A percentile compares a stretch with the other conserved stretches of the same genome.
Evolutionary conservation across 2,329 filamentous ascomycete species (phyloP).

Genomic region (Penicillium concentricum): DNA sequence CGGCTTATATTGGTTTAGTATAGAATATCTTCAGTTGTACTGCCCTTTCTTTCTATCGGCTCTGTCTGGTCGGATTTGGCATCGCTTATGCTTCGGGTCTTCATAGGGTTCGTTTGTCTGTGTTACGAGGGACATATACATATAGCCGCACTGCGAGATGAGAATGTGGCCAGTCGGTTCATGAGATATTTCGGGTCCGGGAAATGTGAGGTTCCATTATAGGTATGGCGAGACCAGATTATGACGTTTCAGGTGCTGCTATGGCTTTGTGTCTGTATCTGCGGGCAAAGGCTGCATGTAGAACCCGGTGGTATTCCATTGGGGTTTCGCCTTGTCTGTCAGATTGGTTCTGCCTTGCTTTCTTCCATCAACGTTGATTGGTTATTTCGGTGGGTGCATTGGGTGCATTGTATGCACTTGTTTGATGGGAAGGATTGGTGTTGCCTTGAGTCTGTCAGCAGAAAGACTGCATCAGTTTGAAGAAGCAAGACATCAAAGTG

Average conservation of each 20-base stretch:
- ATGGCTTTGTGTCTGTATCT: neutral
- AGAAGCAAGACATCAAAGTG: neutral
- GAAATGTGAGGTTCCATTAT: neutral
- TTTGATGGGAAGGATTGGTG: neutral
- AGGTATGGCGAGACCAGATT: neutral
- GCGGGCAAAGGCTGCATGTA: neutral
- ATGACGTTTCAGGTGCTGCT: neutral
- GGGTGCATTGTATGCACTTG: neutral
- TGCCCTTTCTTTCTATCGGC: neutral
- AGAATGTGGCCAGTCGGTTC: neutral
- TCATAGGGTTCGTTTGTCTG: constrained; percentile 3
- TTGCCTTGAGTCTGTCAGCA: neutral
- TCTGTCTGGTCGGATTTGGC: neutral
- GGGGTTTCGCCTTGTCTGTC: neutral
- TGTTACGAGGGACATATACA: neutral
- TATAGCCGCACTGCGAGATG: neutral
- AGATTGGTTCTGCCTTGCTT: neutral
- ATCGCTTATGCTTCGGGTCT: constrained; percentile 1
- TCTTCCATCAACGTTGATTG: neutral
- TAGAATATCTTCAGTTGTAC: neutral
- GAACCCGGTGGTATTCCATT: neutral
- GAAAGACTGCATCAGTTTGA: neutral
- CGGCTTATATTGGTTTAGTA: neutral
- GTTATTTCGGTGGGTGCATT: neutral
- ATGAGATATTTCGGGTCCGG: neutral